Evolutionary conservation across 1,284 basidiomycete genomes (phyloP), one percentile per base, ranked within the genome.

Genomic region (Sporisorium iseilematis-ciliati): DNA sequence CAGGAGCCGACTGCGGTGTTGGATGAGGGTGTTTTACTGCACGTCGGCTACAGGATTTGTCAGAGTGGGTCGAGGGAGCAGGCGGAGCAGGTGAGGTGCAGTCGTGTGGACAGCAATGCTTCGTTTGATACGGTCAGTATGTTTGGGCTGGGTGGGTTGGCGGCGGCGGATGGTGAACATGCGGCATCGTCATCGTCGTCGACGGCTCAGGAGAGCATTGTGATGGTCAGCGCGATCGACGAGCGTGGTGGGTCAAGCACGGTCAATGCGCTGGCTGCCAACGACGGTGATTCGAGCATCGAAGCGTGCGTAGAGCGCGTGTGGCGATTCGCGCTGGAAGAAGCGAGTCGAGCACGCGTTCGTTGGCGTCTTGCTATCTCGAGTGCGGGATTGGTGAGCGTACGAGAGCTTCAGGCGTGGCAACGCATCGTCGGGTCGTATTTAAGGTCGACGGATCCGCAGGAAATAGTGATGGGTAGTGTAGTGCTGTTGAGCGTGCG

Each of bases 361-460:
- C 40, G 48, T 7, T 81, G 79, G 79, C 56, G 66, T n/a, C 49
- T 80, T 31, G 63, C 67, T 11, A 53, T 81, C 29, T 78, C 73
- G 33, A 68, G 63, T 33, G 43, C 68, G 0, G 50, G 35, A 0
- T 3, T 46, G 38, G 52, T 81, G 45, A 45, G 41, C 8, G n/a
- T 45, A 14, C 42, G 46, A 7, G 79, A 81, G 35, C 46, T 60
- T 26, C 6, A 21, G 14, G 69, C 65, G 26, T 77, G 75, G 75
- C 33, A 51, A 35, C 29, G 48, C n/a, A 11, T 69, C 18, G 31
- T 72, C 6, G 43, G 8, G 10, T 51, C 53, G 21, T 67, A 71
- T 38, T 16, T 55, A 10, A 14, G 35, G 1, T 29, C 52, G 42
- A 61, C 54, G 7, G 38, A 20, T 3, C 38, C 2, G 7, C 25